phyloP scores from a whole-genome alignment of 2,329 filamentous ascomycete genomes.

The Lecanoromycetidae sp. region DNA sequence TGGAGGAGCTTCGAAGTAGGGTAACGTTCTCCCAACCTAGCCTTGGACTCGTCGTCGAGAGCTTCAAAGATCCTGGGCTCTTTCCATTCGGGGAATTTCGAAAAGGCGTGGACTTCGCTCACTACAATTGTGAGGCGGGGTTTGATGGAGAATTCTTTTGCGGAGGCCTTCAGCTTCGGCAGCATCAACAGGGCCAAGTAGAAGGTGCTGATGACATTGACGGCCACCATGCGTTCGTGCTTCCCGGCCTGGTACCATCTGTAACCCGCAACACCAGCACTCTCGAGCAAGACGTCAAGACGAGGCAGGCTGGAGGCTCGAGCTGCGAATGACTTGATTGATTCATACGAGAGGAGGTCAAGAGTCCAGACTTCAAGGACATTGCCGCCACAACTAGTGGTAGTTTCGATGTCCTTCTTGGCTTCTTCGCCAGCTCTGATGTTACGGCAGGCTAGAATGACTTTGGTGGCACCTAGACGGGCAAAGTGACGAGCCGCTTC shows the following conservation, averaged over 20 bases:
- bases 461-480: conserved; percentile 24
- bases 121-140: conserved; percentile 31
- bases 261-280: conserved; percentile 33
- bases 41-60: conserved; percentile 27
- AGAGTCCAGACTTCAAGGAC: conserved; percentile 33
- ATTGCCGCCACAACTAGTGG: conserved; percentile 10
- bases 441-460: conserved; percentile 36
- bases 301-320: conserved; percentile 24
- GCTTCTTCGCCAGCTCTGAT: conserved; percentile 34
- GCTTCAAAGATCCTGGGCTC: conserved; percentile 27
- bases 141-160: conserved; percentile 21
- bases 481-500: conserved; percentile 32
- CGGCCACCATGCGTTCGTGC: conserved; percentile 38
- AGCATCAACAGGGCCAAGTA: conserved; percentile 39
- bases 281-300: conserved; percentile 30
- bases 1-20: conserved; percentile 36
- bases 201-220: conserved; percentile 44
- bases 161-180: conserved; percentile 39
- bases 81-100: conserved; percentile 30
- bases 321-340: conserved; percentile 29
- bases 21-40: conserved; percentile 24
- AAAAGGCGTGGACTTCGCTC: conserved; percentile 33
- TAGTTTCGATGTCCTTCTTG: conserved; percentile 25
- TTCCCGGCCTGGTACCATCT: conserved; percentile 30
- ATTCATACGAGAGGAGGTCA: conserved; percentile 27